Base-by-base conservation (phyloP, 2,329 filamentous ascomycete genomes). In the Sporothrix schenckii region DNA sequence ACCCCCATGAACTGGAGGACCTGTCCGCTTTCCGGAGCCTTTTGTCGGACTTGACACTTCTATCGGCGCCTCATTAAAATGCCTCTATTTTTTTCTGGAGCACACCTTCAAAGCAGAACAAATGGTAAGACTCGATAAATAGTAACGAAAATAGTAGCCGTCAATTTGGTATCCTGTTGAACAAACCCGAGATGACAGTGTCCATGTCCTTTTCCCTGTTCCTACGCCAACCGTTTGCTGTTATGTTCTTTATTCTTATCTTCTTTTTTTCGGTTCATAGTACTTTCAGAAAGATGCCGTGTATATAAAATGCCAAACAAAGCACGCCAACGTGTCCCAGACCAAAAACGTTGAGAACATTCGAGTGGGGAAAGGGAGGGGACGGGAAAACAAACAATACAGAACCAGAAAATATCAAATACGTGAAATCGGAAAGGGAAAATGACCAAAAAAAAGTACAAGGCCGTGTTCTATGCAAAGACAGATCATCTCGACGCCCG, bases 91-190 rank as follows among this genome's bases (percentile, higher is more conserved):
- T 54, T 44, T 27, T 63, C 39, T 47, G 9, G 39, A 16, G 24
- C n/a, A 44, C 30, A 34, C 34, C 58, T 10, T 24, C 2, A 50
- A 50, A 7, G 41, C 9, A 24, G 41, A 61, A 34, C 3, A 30
- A 50, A 30, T 13, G n/a, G 27, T 13, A 30, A 52, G 11, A 21
- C 5, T 24, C 4, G 21, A 49, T 27, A 13, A 2, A 39, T 34
- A 34, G 34, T 34, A 6, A 19, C 16, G n/a, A 21, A 66, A 52
- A 66, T 52, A 66, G 1, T 24, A 53, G 27, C 63, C 63, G 63
- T 66, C 63, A 52, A 66, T 66, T 66, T 70, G 60, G 68, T 70
- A 70, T 66, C 60, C 68, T 70, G 60, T 70, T 70, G 68, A 70
- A 66, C 68, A 70, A 70, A 70, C 47, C 68, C 63, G n/a, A 34